Conservation (phyloP, 75 land plant species). For the Azolla pinnata region DNA sequence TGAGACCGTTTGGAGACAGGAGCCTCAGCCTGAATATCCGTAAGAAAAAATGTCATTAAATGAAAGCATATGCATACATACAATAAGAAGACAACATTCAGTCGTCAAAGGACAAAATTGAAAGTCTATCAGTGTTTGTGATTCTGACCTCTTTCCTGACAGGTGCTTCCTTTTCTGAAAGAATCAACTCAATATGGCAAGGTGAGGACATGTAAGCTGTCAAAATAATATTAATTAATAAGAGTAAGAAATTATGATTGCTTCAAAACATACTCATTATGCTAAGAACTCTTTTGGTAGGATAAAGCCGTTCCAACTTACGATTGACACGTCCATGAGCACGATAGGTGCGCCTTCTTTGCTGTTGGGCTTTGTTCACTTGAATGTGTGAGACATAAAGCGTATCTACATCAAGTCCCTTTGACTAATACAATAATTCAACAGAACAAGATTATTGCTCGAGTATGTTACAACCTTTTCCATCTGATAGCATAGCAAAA, state of each 20-base stretch:
- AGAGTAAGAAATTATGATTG: neutral
- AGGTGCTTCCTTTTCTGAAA: slow-evolving; percentile 84
- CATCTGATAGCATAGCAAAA: too few species aligned
- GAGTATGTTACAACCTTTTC: too few species aligned
- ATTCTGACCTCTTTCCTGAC: slow-evolving; percentile 86
- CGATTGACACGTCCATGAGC: slow-evolving; percentile 93
- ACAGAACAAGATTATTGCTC: too few species aligned
- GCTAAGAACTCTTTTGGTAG: too few species aligned
- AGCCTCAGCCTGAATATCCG: slow-evolving; percentile 41
- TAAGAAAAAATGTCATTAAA: neutral
- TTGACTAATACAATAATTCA: too few species aligned
- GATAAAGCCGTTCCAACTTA: too few species aligned
- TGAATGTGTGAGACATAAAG: slow-evolving; percentile 77
- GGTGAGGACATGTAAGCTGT: slow-evolving; percentile 95
- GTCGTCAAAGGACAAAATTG: too few species aligned
- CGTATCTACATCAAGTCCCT: slow-evolving; percentile 82
- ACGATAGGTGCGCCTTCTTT: slow-evolving; percentile 82
- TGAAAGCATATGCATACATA: too few species aligned
- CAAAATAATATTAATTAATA: too few species aligned
- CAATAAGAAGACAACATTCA: too few species aligned
- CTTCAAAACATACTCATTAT: neutral
- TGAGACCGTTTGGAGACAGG: slow-evolving; percentile 46
- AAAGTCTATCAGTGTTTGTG: too few species aligned
- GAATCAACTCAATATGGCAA: slow-evolving; percentile 79
- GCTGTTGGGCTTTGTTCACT: slow-evolving; percentile 85